Conservation (phyloP, 495 filamentous ascomycete species). For the Elasticomyces elasticus region DNA sequence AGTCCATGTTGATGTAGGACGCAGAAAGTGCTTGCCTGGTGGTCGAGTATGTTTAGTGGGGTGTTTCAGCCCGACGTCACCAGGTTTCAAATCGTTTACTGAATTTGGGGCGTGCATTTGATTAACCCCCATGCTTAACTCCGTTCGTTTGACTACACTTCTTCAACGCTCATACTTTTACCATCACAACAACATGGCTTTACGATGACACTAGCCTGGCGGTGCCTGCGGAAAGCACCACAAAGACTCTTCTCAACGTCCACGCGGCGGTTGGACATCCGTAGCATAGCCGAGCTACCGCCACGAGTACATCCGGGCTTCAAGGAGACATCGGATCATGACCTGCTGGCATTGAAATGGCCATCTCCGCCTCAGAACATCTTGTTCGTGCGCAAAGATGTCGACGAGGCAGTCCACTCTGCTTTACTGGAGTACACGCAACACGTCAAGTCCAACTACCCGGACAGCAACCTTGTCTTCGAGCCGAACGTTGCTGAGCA, state of each 20-base stretch:
- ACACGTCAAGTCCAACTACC: constrained; percentile 72
- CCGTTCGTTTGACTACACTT: too few relatives aligned
- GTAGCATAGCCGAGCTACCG: constrained; percentile 42
- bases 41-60: too few relatives aligned
- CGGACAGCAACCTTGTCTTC: constrained; percentile 69
- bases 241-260: constrained; percentile 40
- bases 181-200: too few relatives aligned
- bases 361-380: constrained; percentile 81
- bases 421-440: constrained; percentile 71
- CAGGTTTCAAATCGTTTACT: too few relatives aligned
- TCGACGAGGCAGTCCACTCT: constrained; percentile 56
- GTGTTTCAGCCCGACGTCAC: too few relatives aligned
- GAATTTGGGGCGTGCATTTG: too few relatives aligned
- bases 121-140: too few relatives aligned
- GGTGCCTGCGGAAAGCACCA: constrained; percentile 2
- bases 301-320: constrained; percentile 44
- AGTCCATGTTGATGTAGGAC: too few relatives aligned
- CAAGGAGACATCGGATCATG: constrained; percentile 47
- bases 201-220: constrained; percentile 17
- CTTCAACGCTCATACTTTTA: too few relatives aligned
- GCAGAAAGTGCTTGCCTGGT: too few relatives aligned
- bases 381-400: constrained; percentile 77
- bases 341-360: constrained; percentile 79
- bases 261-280: constrained; percentile 35
- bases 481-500: constrained; percentile 63